Conservation (phyloP, 768 basidiomycete species). For the Leccinum olivaceopallidum region DNA sequence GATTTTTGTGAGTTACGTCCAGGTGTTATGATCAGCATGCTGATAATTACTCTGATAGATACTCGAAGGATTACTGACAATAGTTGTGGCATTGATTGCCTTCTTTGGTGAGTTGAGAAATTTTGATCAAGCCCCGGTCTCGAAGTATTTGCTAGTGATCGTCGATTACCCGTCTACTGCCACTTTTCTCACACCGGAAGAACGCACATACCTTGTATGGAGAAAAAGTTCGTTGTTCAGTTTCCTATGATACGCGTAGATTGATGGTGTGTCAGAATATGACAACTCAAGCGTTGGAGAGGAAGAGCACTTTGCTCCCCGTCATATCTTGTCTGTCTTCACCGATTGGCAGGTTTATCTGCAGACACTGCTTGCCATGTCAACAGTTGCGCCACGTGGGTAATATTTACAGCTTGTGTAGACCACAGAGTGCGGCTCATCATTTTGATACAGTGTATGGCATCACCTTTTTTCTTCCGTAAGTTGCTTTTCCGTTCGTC, state of each 20-base stretch:
- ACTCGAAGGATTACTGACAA: conserved; percentile 52
- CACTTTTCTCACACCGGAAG: conserved; percentile 18
- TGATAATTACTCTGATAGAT: conserved; percentile 7
- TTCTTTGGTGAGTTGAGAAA: conserved; percentile 43
- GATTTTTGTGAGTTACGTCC: conserved; percentile 56
- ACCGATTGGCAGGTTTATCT: conserved; percentile 60
- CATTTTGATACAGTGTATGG: conserved; percentile 51
- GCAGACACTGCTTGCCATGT: conserved; percentile 36
- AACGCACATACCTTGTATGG: conserved; percentile 21
- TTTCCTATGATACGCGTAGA: conserved; percentile 45
- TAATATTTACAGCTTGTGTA: conserved; percentile 5
- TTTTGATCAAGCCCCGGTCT: background rate
- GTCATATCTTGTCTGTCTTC: conserved; percentile 54
- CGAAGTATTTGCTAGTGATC: conserved; percentile 40
- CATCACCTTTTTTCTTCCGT: conserved; percentile 72
- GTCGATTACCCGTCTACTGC: conserved; percentile 46
- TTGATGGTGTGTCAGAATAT: conserved; percentile 46
- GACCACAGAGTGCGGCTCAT: conserved; percentile 1
- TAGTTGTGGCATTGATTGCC: conserved; percentile 53
- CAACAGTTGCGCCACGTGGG: conserved; percentile 59
- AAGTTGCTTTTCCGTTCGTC: conserved; percentile 29
- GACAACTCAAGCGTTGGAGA: conserved; percentile 22
- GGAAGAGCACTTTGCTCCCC: conserved; percentile 56
- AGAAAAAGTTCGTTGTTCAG: conserved; percentile 16
- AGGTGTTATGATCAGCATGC: background rate